Base-by-base conservation (phyloP, 495 filamentous ascomycete genomes). In the Aspergillus asperescens region DNA sequence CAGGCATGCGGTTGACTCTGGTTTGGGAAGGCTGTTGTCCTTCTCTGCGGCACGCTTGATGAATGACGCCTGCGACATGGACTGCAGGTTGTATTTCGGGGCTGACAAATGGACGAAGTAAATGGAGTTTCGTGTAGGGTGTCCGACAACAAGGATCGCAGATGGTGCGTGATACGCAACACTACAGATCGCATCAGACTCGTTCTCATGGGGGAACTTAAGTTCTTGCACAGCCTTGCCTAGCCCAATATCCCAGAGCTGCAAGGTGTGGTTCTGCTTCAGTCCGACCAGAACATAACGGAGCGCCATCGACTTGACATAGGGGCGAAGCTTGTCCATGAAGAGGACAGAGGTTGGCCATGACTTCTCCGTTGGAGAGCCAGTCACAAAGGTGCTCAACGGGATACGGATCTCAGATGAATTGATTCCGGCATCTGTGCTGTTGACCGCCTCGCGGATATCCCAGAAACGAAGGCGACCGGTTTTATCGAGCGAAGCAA, bases 251-350 rank as follows among this genome's bases (percentile, higher is more conserved):
- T 99, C 94, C 94, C 94, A 99, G 50, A 99, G 80, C 74, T 99
- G 94, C 54, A 99, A 83, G 42, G 90, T 93, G 72, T 99, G 94
- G 67, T 99, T 99, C 67, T 97, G 94, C 73, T 96, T 97, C 78
- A 96, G 87, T 54, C 94, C 94, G 44, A 99, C 91, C 52, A 99
- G 81, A 69, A 97, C 83, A 72, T 97, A 99, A 53, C 94, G 81
- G 52, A 94, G 72, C 15, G 94, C 90, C 62, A 84, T 83, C 27
- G 86, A 86, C 68, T 88, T 93, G 65, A 82, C 79, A 65, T 91
- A 95, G 23, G 93, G 88, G 15, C 90, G 85, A 65, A 87, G 81
- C 76, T 97, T 97, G 69, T 99, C 94, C 56, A 97, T 78, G 72
- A 99, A 85, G 66, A 95, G 81, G 41, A 99, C 87, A 18, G 93